Evolutionary conservation across 305 asterid species (phyloP).

Genomic region (Andrographis paniculata): DNA sequence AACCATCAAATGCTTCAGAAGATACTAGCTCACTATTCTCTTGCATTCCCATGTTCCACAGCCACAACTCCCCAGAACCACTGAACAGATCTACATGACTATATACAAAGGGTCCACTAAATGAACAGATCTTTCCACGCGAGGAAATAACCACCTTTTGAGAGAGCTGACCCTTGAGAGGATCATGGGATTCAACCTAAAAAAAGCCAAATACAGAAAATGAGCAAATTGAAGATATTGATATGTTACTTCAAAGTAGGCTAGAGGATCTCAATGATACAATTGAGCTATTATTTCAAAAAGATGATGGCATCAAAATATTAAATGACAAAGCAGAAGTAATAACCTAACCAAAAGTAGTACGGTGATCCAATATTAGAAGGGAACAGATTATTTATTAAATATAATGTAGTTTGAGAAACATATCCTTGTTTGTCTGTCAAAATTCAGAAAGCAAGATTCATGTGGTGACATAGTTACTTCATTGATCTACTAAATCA

Average conservation of each 20-base stretch:
- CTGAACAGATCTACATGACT: constrained; percentile 87
- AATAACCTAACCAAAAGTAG: neutral
- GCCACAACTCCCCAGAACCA: constrained; percentile 96
- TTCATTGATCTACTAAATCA: neutral
- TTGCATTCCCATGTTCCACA: constrained; percentile 68
- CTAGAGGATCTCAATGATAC: constrained; percentile 14
- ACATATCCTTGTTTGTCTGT: neutral
- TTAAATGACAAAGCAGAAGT: constrained; percentile 3
- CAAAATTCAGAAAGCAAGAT: neutral
- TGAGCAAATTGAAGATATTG: constrained; percentile 15
- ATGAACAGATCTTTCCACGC: constrained; percentile 33
- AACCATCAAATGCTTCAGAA: constrained; percentile 32
- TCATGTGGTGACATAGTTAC: neutral
- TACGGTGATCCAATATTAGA: neutral
- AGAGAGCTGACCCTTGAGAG: constrained; percentile 33
- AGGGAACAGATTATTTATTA: neutral
- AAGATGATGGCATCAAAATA: neutral
- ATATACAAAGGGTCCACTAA: constrained; percentile 55
- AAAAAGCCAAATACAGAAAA: constrained; percentile 21
- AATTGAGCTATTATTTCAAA: constrained; percentile 11
- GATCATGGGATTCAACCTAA: constrained; percentile 33
- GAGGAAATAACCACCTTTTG: constrained; percentile 33
- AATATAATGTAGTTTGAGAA: neutral
- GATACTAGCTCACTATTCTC: constrained; percentile 30
- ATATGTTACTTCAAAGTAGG: constrained; percentile 9